phyloP scores from a whole-genome alignment of 148 eudicot species.

The Silene conica region DNA sequence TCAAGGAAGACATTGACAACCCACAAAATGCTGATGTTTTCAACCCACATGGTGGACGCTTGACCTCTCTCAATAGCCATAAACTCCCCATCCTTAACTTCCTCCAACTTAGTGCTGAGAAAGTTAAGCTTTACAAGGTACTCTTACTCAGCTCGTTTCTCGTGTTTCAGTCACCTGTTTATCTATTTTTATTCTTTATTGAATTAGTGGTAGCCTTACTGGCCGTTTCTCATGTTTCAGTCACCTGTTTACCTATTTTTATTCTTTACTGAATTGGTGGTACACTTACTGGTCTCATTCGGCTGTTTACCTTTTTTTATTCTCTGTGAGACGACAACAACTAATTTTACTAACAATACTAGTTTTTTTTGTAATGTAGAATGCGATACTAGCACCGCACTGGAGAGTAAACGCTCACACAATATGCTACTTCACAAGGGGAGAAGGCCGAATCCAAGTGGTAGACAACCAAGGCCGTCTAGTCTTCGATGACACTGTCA shows the following conservation, averaged over 20 bases:
- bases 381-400: slow-evolving; percentile 50
- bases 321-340: no score
- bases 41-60: slow-evolving; percentile 59
- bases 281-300: background rate
- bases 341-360: no score
- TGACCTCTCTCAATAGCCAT: slow-evolving; percentile 38
- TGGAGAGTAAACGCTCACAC: slow-evolving; percentile 63
- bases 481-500: slow-evolving; percentile 43
- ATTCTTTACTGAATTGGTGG: background rate
- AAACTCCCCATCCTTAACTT: slow-evolving; percentile 48
- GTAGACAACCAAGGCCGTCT: slow-evolving; percentile 33
- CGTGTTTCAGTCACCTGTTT: background rate
- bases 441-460: slow-evolving; percentile 46
- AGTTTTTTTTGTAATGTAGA: slow-evolving; percentile 27
- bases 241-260: background rate
- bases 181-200: no score
- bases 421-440: slow-evolving; percentile 38
- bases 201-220: slow-evolving; percentile 34
- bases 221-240: no score
- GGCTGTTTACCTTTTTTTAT: background rate
- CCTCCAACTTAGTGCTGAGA: slow-evolving; percentile 51
- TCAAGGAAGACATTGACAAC: slow-evolving; percentile 31
- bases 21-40: slow-evolving; percentile 43
- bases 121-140: slow-evolving; percentile 52
- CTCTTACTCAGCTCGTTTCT: no score